Percentiles rank a stretch among this genome's conserved stretches.
These are phyloP conservation scores for Candida frijolesensis DNA, from an alignment of 1,139 yeast species.

Conservation along the genomic window DNA sequence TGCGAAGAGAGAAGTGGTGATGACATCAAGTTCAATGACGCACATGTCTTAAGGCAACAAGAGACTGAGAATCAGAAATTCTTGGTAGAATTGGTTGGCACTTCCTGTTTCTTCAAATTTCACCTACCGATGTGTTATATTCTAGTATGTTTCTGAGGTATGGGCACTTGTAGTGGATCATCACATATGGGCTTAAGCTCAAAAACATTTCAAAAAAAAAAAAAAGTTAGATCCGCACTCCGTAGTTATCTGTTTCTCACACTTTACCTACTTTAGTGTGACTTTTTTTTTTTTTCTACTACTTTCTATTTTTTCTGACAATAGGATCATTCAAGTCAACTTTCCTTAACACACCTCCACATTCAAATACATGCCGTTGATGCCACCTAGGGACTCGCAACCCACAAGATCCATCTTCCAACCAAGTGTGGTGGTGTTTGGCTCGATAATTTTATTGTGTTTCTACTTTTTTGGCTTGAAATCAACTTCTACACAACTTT, in stretches of 20 bases:
- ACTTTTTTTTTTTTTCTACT: background rate
- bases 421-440: slow-evolving; percentile 18
- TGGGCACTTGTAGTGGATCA: too few species aligned
- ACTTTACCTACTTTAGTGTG: background rate
- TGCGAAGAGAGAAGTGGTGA: too few species aligned
- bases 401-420: slow-evolving; percentile 15
- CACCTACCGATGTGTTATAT: too few species aligned
- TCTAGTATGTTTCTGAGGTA: too few species aligned
- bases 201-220: background rate
- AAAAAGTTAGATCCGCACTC: background rate
- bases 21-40: too few species aligned
- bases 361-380: background rate
- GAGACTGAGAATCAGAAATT: too few species aligned
- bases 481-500: slow-evolving; percentile 13
- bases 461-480: slow-evolving; percentile 9
- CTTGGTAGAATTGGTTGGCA: too few species aligned
- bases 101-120: too few species aligned
- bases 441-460: slow-evolving; percentile 12
- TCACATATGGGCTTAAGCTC: too few species aligned
- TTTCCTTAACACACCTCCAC: background rate
- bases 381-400: slow-evolving; percentile 1
- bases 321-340: background rate
- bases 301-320: background rate
- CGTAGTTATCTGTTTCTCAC: background rate
- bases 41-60: too few species aligned